phyloP scores from a whole-genome alignment of 1,284 basidiomycete species.

The Austroboletus novae-zelandiae region DNA sequence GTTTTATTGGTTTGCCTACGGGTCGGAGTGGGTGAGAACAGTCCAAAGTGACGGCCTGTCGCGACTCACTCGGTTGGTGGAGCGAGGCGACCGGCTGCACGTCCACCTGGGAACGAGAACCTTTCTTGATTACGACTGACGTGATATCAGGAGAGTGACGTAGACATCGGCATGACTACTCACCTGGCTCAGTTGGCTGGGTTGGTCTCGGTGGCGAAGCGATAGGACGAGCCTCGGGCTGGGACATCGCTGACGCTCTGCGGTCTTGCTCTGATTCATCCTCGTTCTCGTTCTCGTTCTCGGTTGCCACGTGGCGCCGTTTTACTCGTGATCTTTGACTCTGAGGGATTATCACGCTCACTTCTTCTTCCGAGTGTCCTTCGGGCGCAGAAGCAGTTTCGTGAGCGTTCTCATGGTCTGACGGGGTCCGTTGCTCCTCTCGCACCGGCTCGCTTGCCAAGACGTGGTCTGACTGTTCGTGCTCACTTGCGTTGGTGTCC shows the following conservation, averaged over 20 bases:
- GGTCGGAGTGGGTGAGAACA: neutral
- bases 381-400: neutral
- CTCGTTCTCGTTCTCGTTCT: conserved; percentile 13
- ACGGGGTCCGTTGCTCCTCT: neutral
- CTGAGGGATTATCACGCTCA: neutral
- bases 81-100: neutral
- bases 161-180: neutral
- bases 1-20: conserved; percentile 19
- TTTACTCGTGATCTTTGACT: conserved; percentile 4
- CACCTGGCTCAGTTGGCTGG: conserved; percentile 11
- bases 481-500: neutral
- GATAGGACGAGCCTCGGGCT: neutral
- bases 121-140: conserved; percentile 1
- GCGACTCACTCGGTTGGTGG: conserved; percentile 8
- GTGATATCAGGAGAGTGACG: neutral
- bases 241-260: neutral
- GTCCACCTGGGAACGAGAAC: neutral
- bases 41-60: neutral
- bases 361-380: conserved; percentile 5
- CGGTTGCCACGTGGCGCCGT: conserved; percentile 8
- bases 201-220: conserved; percentile 7
- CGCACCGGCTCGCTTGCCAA: neutral
- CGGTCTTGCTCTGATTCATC: conserved; percentile 6
- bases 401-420: conserved; percentile 4
- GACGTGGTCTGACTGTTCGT: neutral